These are phyloP conservation scores for Chaetomiaceae sp. DNA, from an alignment of 2,329 filamentous ascomycete genomes.

Conservation along the genomic window DNA sequence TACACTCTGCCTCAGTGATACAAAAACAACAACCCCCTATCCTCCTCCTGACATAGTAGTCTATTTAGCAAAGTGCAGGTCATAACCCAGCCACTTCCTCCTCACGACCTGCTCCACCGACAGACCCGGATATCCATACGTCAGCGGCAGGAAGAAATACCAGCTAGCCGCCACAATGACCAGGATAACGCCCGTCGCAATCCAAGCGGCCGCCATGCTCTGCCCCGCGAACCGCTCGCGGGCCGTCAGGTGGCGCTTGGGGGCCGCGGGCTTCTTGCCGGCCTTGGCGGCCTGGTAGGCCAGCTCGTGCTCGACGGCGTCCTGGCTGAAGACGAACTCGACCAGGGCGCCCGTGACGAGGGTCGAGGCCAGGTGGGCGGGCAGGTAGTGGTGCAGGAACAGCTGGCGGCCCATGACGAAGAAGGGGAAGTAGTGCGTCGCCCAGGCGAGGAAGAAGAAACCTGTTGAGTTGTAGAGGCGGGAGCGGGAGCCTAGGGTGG, in stretches of 20 bases:
- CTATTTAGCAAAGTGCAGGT: constrained; percentile 98
- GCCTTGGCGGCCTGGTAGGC: constrained; percentile 40
- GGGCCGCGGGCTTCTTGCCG: constrained; percentile 43
- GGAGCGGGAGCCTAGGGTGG: constrained; percentile 68
- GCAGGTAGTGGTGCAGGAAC: constrained; percentile 96
- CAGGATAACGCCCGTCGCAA: constrained; percentile 68
- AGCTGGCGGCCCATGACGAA: constrained; percentile 97
- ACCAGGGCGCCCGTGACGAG: constrained; percentile 87
- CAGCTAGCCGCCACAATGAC: constrained; percentile 68
- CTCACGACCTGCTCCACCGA: constrained; percentile 70
- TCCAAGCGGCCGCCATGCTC: constrained; percentile 74
- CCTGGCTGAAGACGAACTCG: constrained; percentile 93
- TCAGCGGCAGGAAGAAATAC: constrained; percentile 91
- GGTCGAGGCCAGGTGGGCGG: constrained; percentile 84
- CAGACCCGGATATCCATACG: constrained; percentile 90
- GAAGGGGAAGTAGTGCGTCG: constrained; percentile 95
- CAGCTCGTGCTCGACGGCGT: constrained; percentile 61
- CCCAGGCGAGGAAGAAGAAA: constrained; percentile 98
- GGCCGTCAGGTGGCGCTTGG: constrained; percentile 66
- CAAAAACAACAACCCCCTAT: background rate
- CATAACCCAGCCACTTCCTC: constrained; percentile 95
- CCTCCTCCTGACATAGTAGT: background rate
- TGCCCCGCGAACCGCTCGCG: constrained; percentile 76
- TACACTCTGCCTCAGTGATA: constrained; percentile 5
- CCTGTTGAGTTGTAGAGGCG: constrained; percentile 97